Percentiles rank a stretch among this genome's conserved stretches.
phyloP scores from a whole-genome alignment of 192 early-diverging fungal species.

The Coemansia sp. region DNA sequence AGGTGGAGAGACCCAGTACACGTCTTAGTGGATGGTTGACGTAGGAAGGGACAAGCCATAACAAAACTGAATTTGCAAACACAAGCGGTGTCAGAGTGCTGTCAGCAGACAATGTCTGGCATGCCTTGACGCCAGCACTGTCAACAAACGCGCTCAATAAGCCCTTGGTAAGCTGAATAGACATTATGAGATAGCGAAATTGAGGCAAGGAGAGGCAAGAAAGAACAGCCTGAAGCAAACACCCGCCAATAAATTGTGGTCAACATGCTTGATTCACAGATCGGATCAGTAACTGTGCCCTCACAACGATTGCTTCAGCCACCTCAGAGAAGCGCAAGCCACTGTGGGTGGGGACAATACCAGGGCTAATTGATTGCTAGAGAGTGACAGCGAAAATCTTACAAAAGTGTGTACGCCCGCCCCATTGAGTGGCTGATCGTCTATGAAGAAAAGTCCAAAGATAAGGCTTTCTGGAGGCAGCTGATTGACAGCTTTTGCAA shows the following conservation, averaged over 20 bases:
- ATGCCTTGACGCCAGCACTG: conserved; percentile 21
- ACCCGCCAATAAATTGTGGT: too few relatives aligned
- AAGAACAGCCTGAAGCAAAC: not conserved
- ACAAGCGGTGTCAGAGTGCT: conserved; percentile 32
- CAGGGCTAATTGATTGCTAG: not conserved
- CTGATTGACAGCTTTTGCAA: too few relatives aligned
- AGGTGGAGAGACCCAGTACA: conserved; percentile 23
- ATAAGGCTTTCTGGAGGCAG: too few relatives aligned
- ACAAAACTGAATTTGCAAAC: conserved; percentile 33
- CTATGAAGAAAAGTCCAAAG: not conserved
- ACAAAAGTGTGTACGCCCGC: not conserved
- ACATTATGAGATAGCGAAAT: conserved; percentile 5
- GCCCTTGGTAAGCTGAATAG: conserved; percentile 34
- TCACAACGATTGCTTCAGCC: too few relatives aligned
- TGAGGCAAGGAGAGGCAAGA: not conserved
- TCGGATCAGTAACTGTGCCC: too few relatives aligned
- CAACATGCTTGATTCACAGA: too few relatives aligned
- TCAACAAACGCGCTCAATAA: conserved; percentile 32
- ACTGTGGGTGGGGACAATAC: not conserved
- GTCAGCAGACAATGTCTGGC: conserved; percentile 16
- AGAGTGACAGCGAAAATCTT: not conserved
- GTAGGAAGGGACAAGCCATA: conserved; percentile 28
- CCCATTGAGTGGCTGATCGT: not conserved
- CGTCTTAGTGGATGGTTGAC: conserved; percentile 44
- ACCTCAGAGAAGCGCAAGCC: not conserved